Conservation (phyloP, 1,139 yeast species). For the Scheffersomyces quercinus region DNA sequence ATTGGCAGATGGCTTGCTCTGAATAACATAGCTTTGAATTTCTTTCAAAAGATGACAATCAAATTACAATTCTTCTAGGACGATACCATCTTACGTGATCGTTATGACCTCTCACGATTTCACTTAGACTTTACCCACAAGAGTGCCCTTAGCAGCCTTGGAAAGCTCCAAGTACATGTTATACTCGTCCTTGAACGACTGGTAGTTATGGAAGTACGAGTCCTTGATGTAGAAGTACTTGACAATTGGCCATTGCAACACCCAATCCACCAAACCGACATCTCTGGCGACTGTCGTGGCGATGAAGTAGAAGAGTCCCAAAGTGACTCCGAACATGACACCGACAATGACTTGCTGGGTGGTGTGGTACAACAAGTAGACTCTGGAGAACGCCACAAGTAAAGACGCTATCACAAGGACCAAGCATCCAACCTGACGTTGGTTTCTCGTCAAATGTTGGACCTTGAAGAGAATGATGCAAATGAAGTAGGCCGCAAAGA, state of each 20-base stretch:
- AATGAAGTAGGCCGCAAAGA: conserved; percentile 64
- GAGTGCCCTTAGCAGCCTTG: too few species aligned
- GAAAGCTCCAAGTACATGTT: conserved; percentile 10
- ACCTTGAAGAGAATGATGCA: conserved; percentile 40
- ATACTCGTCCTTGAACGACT: conserved; percentile 41
- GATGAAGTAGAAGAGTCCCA: conserved; percentile 62
- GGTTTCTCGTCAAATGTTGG: conserved; percentile 17
- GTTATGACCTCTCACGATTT: too few species aligned
- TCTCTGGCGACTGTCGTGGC: conserved; percentile 55
- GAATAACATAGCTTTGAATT: too few species aligned
- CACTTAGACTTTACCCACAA: too few species aligned
- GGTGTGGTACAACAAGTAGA: conserved; percentile 78
- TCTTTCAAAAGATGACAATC: too few species aligned
- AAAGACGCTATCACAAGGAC: conserved; percentile 31
- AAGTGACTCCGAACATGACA: conserved; percentile 54
- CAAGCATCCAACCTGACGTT: conserved; percentile 23
- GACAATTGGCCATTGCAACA: conserved; percentile 50
- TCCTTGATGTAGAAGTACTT: conserved; percentile 57
- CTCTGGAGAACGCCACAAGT: conserved; percentile 71
- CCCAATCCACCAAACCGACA: conserved; percentile 60
- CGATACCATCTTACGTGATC: too few species aligned
- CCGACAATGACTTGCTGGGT: conserved; percentile 76
- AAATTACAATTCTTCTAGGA: too few species aligned
- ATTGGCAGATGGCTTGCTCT: too few species aligned
- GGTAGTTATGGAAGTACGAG: conserved; percentile 47